A percentile compares a stretch with the other conserved stretches of the same genome.
These are phyloP conservation scores for Tripterygium wilfordii DNA, from an alignment of 177 flowering plant species.

Conservation along the genomic window DNA sequence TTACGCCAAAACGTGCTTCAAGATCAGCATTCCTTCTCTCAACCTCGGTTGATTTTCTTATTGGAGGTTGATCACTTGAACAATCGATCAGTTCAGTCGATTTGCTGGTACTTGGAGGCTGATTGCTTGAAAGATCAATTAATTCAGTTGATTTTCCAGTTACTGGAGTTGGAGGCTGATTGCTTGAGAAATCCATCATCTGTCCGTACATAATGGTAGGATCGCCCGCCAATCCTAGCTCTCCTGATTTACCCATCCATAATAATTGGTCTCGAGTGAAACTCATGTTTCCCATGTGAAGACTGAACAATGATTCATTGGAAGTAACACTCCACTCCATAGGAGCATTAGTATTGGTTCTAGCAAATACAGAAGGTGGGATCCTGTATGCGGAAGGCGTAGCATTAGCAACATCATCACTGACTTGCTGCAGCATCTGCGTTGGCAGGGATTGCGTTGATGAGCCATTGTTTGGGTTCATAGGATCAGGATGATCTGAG, in stretches of 20 bases:
- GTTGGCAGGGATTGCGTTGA: constrained; percentile 16
- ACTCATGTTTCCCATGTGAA: constrained; percentile 55
- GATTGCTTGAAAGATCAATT: no score
- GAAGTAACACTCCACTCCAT: constrained; percentile 57
- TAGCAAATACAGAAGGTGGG: constrained; percentile 43
- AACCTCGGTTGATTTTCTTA: neutral
- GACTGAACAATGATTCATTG: constrained; percentile 60
- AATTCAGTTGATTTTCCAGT: no score
- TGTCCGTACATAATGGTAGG: neutral
- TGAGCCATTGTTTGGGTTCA: neutral
- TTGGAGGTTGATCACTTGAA: no score
- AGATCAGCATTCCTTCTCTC: constrained; percentile 6
- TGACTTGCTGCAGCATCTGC: constrained; percentile 28
- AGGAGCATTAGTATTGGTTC: constrained; percentile 25
- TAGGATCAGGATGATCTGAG: no score
- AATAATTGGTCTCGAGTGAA: constrained; percentile 31
- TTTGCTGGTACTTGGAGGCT: no score
- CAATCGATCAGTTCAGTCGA: no score
- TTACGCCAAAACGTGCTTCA: constrained; percentile 11
- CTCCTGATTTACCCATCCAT: constrained; percentile 32
- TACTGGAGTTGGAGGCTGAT: no score
- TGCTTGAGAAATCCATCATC: no score
- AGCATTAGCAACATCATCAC: constrained; percentile 7
- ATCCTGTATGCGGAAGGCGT: constrained; percentile 25
- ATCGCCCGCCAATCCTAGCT: constrained; percentile 27